These are phyloP conservation scores for Colletotrichum salicis DNA, from an alignment of 2,329 filamentous ascomycete species.

Conservation along the genomic window DNA sequence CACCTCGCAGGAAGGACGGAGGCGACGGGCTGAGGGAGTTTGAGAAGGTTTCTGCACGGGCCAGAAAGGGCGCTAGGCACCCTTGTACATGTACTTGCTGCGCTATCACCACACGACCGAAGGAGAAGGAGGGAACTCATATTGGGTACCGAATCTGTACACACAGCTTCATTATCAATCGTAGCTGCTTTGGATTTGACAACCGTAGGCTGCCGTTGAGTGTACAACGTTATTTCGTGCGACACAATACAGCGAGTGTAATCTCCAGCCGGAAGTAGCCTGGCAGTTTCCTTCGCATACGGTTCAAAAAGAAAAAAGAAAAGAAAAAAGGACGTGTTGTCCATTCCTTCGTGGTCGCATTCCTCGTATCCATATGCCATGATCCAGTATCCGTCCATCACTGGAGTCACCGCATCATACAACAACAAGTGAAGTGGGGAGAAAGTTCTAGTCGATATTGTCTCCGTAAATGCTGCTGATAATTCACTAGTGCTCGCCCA, in stretches of 20 bases:
- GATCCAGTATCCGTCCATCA: background rate
- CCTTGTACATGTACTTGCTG: conserved; percentile 49
- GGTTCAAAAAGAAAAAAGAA: conserved; percentile 7
- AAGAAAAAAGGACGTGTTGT: background rate
- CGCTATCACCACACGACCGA: conserved; percentile 19
- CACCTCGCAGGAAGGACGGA: conserved; percentile 24
- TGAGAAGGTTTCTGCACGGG: conserved; percentile 60
- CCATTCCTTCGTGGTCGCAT: conserved; percentile 15
- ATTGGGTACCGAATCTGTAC: conserved; percentile 3
- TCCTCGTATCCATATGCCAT: background rate
- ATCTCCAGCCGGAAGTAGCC: background rate
- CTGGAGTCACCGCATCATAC: background rate
- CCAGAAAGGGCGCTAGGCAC: conserved; percentile 19
- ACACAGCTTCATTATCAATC: conserved; percentile 7
- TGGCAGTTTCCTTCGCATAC: background rate
- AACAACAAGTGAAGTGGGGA: background rate
- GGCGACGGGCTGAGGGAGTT: conserved; percentile 54
- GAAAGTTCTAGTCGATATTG: background rate
- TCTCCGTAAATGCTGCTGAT: background rate
- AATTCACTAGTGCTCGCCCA: conserved; percentile 58
- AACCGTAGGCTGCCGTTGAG: background rate
- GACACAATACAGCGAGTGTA: background rate
- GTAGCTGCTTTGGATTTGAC: background rate
- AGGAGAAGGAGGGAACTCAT: background rate
- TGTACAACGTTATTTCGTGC: background rate